phyloP scores from a whole-genome alignment of 208 protist species.

The Leishmania lainsoni region DNA sequence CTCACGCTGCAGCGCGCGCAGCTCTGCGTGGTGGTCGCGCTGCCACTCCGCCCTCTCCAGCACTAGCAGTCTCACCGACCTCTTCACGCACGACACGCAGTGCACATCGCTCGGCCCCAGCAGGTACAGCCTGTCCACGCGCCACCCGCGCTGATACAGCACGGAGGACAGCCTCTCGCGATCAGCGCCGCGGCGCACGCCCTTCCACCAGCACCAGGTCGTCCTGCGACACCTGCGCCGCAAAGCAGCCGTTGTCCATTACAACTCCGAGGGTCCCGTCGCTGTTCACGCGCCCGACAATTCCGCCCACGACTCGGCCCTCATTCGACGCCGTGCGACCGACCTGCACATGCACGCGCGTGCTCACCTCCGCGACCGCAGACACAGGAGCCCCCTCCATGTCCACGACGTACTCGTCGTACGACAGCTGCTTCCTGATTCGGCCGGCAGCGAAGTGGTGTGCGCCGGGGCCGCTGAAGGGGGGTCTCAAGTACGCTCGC shows the following conservation, averaged over 20 bases:
- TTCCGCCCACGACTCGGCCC: constrained; percentile 61
- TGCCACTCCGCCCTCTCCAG: constrained; percentile 76
- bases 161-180: too few species aligned
- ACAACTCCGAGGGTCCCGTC: constrained; percentile 86
- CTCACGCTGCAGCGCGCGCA: constrained; percentile 60
- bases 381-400: constrained; percentile 74
- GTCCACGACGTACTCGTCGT: constrained; percentile 69
- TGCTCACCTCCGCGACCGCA: constrained; percentile 77
- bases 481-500: constrained; percentile 67
- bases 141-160: too few species aligned
- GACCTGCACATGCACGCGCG: constrained; percentile 66
- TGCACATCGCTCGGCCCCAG: constrained; percentile 33
- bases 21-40: constrained; percentile 54
- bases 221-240: constrained; percentile 57
- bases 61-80: constrained; percentile 36
- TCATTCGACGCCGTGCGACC: constrained; percentile 32
- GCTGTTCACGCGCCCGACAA: constrained; percentile 81
- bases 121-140: too few species aligned
- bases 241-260: constrained; percentile 83
- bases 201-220: constrained; percentile 69
- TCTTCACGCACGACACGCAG: constrained; percentile 58
- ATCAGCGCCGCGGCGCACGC: neutral
- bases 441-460: constrained; percentile 71
- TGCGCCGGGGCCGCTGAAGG: constrained; percentile 59
- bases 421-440: constrained; percentile 47